Evolutionary conservation across 331 rosid genomes (phyloP).

Genomic region (Spiraea crenata): DNA sequence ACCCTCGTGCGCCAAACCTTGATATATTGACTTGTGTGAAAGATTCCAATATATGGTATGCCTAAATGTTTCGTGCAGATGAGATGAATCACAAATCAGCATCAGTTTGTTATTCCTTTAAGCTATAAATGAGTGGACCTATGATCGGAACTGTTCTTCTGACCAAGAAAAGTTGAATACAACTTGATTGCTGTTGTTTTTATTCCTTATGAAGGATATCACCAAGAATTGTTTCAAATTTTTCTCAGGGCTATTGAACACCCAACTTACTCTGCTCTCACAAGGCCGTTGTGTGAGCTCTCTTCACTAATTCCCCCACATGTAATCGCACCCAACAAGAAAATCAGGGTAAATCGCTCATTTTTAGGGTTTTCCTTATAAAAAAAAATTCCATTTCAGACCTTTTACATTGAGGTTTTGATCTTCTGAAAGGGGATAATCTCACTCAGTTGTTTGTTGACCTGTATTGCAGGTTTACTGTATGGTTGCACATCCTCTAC

Average conservation of each 20-base stretch:
- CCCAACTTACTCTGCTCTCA: slow-evolving; percentile 96
- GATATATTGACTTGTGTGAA: slow-evolving; percentile 96
- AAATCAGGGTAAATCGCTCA: slow-evolving; percentile 72
- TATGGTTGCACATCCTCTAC: slow-evolving; percentile 89
- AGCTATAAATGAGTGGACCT: not conserved
- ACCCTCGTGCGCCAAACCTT: slow-evolving; percentile 98
- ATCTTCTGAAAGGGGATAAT: not conserved
- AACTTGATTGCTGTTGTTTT: not conserved
- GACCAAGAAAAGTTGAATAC: not conserved
- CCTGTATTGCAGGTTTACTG: slow-evolving; percentile 74
- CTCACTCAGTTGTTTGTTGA: not conserved
- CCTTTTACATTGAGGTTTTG: not conserved
- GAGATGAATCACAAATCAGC: not conserved
- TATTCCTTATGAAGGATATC: slow-evolving; percentile 5
- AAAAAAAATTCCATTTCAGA: not conserved
- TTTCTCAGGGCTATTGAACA: slow-evolving; percentile 53
- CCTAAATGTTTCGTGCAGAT: slow-evolving; percentile 15
- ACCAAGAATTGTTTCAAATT: slow-evolving; percentile 5
- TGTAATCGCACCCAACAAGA: slow-evolving; percentile 83
- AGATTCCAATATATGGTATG: slow-evolving; percentile 97
- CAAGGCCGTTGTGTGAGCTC: slow-evolving; percentile 96
- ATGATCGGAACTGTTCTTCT: not conserved
- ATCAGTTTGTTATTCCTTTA: not conserved
- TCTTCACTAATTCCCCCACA: slow-evolving; percentile 91
- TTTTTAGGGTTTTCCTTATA: slow-evolving; percentile 1